Evolutionary conservation across 2,329 filamentous ascomycete genomes (phyloP), one percentile per base, ranked within the genome.

Genomic region (Pseudopithomyces maydicus): DNA sequence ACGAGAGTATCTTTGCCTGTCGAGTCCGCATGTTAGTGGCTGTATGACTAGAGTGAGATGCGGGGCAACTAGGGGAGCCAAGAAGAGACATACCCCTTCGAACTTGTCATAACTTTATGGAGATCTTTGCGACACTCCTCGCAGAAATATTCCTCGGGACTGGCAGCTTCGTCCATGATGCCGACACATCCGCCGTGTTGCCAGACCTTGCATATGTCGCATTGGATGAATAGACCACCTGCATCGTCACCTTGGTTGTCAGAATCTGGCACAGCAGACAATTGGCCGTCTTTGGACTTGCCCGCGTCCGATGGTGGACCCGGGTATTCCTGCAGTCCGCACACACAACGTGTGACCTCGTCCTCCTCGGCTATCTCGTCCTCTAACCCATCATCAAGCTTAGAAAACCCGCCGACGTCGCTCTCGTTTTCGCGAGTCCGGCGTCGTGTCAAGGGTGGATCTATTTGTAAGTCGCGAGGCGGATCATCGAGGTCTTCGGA

Each of bases 151-250:
- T 98, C 93, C 53, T 98, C 94, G 10, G 95, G 95, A 64, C 91
- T 94, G 74, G 90, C 89, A 66, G 91, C 89, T 77, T 97, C 94
- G 66, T 95, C 95, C 80, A 96, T 92, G 71, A 99, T 97, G 58
- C 95, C 94, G 57, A 99, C 94, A 73, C 95, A 99, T 58, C 93
- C 94, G 69, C 95, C 95, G 75, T 99, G 95, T 76, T 99, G 95
- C 95, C 94, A 99, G 62, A 98, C 95, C 75, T 96, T 96, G 82
- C 95, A 99, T 63, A 91, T 84, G 78, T 98, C 95, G 84, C 95
- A 99, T 81, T 98, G 94, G 65, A 99, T 93, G 78, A 97, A 99
- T 78, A 98, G 90, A 51, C 93, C 94, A 43, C 94, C 95, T 64
- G 94, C 84, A 64, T 98, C 94, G 70, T 97, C 92, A 32, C 67